A percentile compares a stretch with the other conserved stretches of the same genome.
These are phyloP conservation scores for Thielaviopsis punctulata DNA, from an alignment of 2,329 filamentous ascomycete species.

Conservation along the genomic window DNA sequence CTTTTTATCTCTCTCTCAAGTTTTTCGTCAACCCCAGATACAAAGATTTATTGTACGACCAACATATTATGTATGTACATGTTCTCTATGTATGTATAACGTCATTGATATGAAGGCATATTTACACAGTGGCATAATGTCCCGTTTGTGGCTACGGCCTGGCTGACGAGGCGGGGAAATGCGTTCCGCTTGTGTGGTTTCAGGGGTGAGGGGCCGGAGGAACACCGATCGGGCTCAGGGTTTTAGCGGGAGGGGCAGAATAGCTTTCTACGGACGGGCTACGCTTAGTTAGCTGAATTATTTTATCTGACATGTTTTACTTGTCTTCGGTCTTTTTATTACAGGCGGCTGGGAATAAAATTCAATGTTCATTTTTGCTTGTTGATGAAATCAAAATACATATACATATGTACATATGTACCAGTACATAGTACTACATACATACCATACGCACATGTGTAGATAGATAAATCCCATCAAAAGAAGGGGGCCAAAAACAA, in stretches of 20 bases:
- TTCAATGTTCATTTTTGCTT: background rate
- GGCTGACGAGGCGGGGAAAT: background rate
- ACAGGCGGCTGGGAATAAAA: background rate
- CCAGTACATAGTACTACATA: no score
- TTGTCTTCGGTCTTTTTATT: background rate
- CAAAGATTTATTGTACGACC: no score
- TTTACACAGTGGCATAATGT: no score
- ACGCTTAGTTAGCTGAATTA: no score
- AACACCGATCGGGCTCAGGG: constrained; percentile 10
- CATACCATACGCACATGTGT: background rate
- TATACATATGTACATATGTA: background rate
- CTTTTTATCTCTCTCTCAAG: no score
- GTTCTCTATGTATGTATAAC: no score
- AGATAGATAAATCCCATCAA: background rate
- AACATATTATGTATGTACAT: no score
- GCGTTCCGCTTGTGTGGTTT: background rate
- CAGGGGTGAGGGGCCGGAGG: constrained; percentile 10
- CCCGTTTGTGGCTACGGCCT: background rate
- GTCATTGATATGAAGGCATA: background rate
- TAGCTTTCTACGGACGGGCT: background rate
- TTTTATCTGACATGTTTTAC: background rate
- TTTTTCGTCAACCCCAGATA: no score
- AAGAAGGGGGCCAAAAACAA: background rate
- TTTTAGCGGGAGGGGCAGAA: background rate
- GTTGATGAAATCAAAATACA: no score